Percentiles rank a stretch among this genome's conserved stretches.
phyloP scores from a whole-genome alignment of 73 alveolate species.

The Paramecium pentaurelia region DNA sequence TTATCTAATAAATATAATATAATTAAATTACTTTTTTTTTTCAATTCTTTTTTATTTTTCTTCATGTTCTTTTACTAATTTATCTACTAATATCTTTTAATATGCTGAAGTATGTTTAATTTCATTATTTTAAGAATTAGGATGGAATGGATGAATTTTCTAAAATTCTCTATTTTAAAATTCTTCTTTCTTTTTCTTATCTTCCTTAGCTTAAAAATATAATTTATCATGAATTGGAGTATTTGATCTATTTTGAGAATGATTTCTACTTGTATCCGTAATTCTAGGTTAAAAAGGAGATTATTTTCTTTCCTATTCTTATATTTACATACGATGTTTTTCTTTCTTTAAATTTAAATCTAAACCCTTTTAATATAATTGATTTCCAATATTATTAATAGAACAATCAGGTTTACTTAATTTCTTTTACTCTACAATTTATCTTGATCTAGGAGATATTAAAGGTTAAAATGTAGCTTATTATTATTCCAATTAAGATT shows the following conservation, averaged over 20 bases:
- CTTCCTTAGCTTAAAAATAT: not conserved
- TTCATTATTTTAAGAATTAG: not conserved
- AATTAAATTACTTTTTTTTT: not conserved
- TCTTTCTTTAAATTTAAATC: not conserved
- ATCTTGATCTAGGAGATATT: slow-evolving; percentile 5
- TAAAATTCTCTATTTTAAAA: not conserved
- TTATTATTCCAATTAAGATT: not conserved
- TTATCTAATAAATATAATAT: not conserved
- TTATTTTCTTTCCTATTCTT: not conserved
- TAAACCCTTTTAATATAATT: not conserved
- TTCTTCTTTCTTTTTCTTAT: not conserved
- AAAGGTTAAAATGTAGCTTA: not conserved
- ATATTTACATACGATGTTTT: not conserved
- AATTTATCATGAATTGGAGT: slow-evolving; percentile 34
- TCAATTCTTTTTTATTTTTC: not conserved
- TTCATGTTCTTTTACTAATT: not conserved
- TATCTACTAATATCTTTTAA: not conserved
- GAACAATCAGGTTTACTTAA: not conserved
- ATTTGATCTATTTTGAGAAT: not conserved
- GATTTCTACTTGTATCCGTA: not conserved
- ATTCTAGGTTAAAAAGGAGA: not conserved
- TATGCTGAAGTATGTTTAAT: not conserved
- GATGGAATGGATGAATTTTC: slow-evolving; percentile 14
- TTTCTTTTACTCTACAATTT: not conserved
- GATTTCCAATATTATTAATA: not conserved